Evolutionary conservation across 2,329 filamentous ascomycete species (phyloP).

Genomic region (Trichoderma sp.): DNA sequence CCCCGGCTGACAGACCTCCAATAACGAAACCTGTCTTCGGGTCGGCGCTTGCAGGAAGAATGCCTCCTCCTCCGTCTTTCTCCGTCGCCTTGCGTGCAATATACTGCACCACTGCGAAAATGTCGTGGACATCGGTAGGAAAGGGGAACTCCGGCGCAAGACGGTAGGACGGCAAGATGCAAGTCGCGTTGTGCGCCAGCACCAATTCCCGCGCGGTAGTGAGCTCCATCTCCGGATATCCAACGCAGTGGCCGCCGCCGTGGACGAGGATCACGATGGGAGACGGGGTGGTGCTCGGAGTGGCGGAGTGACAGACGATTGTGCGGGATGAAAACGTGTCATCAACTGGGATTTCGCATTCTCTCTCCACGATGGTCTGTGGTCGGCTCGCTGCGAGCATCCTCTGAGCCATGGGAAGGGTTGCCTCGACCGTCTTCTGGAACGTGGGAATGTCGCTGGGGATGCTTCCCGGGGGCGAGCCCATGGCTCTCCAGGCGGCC

Average conservation of each 20-base stretch:
- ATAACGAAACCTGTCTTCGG: background rate
- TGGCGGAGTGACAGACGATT: background rate
- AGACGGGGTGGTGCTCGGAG: background rate
- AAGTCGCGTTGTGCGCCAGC: background rate
- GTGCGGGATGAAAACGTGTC: background rate
- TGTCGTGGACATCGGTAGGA: slow-evolving; percentile 2
- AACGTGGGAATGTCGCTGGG: background rate
- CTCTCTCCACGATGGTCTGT: background rate
- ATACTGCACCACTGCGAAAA: slow-evolving; percentile 6
- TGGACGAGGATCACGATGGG: slow-evolving; percentile 2
- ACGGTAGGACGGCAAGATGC: background rate
- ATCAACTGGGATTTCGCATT: background rate
- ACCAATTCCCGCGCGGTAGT: background rate
- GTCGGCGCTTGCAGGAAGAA: background rate
- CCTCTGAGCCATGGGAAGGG: background rate
- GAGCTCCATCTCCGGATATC: background rate
- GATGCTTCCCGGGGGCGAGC: background rate
- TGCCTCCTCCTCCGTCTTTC: background rate
- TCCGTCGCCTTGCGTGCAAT: background rate
- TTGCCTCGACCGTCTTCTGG: background rate
- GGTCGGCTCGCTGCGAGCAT: background rate
- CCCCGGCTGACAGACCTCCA: background rate
- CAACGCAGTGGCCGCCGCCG: background rate
- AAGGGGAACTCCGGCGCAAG: background rate
- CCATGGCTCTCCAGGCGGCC: background rate